phyloP scores from a whole-genome alignment of 805 yeast species.

The Cyberlindnera mississippiensis region DNA sequence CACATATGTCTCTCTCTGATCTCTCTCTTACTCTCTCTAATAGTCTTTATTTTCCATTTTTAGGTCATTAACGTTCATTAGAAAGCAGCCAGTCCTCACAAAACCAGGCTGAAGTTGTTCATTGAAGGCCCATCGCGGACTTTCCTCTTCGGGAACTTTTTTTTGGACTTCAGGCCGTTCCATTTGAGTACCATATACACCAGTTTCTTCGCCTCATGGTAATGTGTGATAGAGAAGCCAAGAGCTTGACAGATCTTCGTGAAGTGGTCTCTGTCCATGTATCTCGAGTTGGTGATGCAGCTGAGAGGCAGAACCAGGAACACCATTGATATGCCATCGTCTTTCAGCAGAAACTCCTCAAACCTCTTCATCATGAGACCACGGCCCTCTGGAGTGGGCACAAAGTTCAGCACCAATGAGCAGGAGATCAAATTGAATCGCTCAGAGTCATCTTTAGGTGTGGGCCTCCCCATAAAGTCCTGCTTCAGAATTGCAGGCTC shows the following conservation, averaged over 20 bases:
- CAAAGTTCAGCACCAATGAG: conserved; percentile 85
- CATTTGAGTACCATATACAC: conserved; percentile 67
- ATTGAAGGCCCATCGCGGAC: conserved; percentile 52
- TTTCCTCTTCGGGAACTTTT: conserved; percentile 38
- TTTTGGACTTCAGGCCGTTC: conserved; percentile 29
- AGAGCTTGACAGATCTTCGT: conserved; percentile 46
- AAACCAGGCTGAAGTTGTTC: conserved; percentile 65
- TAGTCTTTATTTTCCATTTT: no score
- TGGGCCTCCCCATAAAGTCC: conserved; percentile 77
- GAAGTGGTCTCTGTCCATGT: conserved; percentile 47
- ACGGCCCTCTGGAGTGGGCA: conserved; percentile 62
- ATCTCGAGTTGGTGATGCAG: conserved; percentile 79
- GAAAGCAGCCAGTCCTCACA: conserved; percentile 15
- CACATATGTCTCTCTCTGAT: neutral
- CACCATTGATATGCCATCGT: conserved; percentile 32
- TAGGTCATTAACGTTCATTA: neutral
- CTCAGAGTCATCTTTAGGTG: conserved; percentile 44
- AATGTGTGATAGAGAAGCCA: conserved; percentile 51
- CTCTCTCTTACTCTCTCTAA: neutral
- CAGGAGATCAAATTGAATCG: conserved; percentile 70
- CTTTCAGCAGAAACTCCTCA: conserved; percentile 46
- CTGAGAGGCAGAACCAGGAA: conserved; percentile 89
- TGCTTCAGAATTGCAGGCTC: conserved; percentile 68
- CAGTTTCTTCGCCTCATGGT: conserved; percentile 64
- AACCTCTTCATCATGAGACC: conserved; percentile 75